phyloP scores from a whole-genome alignment of 2,329 filamentous ascomycete species.

The Juglanconis juglandina region DNA sequence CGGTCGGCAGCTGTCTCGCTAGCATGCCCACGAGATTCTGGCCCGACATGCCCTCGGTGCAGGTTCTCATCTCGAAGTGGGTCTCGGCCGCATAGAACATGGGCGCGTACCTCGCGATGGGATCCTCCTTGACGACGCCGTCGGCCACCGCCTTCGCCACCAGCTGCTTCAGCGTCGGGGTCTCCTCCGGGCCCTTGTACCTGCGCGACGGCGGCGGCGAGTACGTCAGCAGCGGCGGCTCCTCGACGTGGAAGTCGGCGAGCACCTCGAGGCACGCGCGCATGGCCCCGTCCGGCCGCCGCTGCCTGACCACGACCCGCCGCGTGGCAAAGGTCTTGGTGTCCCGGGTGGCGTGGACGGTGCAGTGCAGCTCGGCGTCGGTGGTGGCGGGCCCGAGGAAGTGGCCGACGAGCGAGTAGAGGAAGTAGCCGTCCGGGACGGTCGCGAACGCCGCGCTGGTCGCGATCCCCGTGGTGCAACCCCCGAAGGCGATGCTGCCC shows the following conservation, averaged over 20 bases:
- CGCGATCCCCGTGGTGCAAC: conserved; percentile 39
- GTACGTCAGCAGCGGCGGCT: conserved; percentile 36
- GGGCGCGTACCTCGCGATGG: conserved; percentile 22
- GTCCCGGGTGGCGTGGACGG: conserved; percentile 35
- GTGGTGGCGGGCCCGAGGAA: conserved; percentile 44
- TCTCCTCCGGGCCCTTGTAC: conserved; percentile 30
- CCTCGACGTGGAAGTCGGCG: conserved; percentile 44
- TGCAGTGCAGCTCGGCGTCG: conserved; percentile 34
- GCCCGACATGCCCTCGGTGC: conserved; percentile 36
- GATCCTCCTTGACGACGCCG: conserved; percentile 24
- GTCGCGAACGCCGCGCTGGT: conserved; percentile 39
- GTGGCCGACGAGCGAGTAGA: conserved; percentile 45
- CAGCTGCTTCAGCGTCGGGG: conserved; percentile 19
- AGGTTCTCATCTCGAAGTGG: conserved; percentile 35
- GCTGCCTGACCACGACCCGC: conserved; percentile 42
- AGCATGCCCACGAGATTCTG: conserved; percentile 42
- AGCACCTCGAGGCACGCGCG: conserved; percentile 40
- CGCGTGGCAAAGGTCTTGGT: conserved; percentile 47
- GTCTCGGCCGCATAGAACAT: conserved; percentile 28
- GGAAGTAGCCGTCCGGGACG: conserved; percentile 32
- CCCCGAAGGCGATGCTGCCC: conserved; percentile 38
- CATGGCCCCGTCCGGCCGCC: conserved; percentile 30
- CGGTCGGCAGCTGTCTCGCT: conserved; percentile 28
- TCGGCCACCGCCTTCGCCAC: conserved; percentile 19
- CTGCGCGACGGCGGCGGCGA: conserved; percentile 30